A percentile compares a stretch with the other conserved stretches of the same genome.
These are phyloP conservation scores for Dichotomopilus funicola DNA, from an alignment of 2,329 filamentous ascomycete genomes.

Conservation along the genomic window DNA sequence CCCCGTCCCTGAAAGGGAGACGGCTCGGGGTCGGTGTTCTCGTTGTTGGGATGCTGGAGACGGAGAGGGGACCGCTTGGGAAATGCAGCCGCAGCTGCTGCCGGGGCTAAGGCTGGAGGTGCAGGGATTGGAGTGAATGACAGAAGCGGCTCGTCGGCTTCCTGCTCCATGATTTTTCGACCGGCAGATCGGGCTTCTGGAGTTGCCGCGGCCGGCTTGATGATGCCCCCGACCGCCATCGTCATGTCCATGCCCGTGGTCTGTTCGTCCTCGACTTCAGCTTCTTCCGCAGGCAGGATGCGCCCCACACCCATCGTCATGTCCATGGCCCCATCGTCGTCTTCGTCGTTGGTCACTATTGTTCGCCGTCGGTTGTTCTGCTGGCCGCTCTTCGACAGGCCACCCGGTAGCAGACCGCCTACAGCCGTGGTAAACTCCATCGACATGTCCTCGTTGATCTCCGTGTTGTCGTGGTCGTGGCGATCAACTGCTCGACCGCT, in stretches of 20 bases:
- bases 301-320: slow-evolving; percentile 58
- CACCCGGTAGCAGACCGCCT: slow-evolving; percentile 44
- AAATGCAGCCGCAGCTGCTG: slow-evolving; percentile 24
- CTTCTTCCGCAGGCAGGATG: slow-evolving; percentile 41
- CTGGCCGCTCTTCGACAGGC: slow-evolving; percentile 11
- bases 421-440: slow-evolving; percentile 70
- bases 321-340: slow-evolving; percentile 53
- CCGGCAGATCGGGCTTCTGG: slow-evolving; percentile 40
- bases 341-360: slow-evolving; percentile 25
- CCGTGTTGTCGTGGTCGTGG: slow-evolving; percentile 30
- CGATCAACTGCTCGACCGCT: slow-evolving; percentile 26
- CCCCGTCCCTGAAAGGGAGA: slow-evolving; percentile 46
- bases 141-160: slow-evolving; percentile 45
- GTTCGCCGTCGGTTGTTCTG: slow-evolving; percentile 22
- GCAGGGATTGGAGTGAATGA: slow-evolving; percentile 36
- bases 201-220: slow-evolving; percentile 35
- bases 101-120: slow-evolving; percentile 10
- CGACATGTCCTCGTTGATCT: slow-evolving; percentile 62
- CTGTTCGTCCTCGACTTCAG: slow-evolving; percentile 25
- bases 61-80: slow-evolving; percentile 25
- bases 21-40: slow-evolving; percentile 45
- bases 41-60: slow-evolving; percentile 21
- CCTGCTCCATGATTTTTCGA: slow-evolving; percentile 54
- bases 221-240: slow-evolving; percentile 55
- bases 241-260: slow-evolving; percentile 64